Base-by-base conservation (phyloP, 805 yeast species). In the Lipomyces yamadae region DNA sequence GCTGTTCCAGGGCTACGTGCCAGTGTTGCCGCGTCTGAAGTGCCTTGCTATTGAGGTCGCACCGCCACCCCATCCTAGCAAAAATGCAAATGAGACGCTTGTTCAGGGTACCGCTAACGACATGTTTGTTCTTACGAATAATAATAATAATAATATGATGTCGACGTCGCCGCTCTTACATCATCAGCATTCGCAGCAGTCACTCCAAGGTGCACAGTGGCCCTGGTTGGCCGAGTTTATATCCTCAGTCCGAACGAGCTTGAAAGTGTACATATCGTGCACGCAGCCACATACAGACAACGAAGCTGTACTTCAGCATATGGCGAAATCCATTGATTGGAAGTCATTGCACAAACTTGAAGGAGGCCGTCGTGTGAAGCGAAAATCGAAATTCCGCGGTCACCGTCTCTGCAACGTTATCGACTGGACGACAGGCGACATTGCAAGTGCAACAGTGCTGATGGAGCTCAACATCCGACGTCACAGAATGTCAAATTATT, bases 1-100 rank as follows among this genome's bases (percentile, higher is more conserved):
- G 71, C 48, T 68, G 24, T 68, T 68, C 45, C 65, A 65, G 54
- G 42, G 39, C 30, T 68, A 68, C 45, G 60, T 57, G 56, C 71
- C 71, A 32, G n/a, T 63, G 13, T 32, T 68, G 33, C 64, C 63
- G 3, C 58, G 64, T 13, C 58, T 68, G 42, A 35, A 50, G 29
- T 59, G 60, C 30, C 62, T 63, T 30, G 60, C 61, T 4, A 48
- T 68, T 53, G 71, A 66, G 52, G 53, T 68, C 8, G 54, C 54
- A 7, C 34, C 55, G 32, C 34, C 55, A 11, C 29, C 5, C 7
- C 8, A 34, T 2, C 1, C 33, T 15, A 50, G 8, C 2, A 18
- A 32, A 8, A 32, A 34, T 34, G 34, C 24, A 30, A 30, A 33
- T 56, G 45, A 56, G 32, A 7, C 30, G 39, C 15, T 15, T 50